Evolutionary conservation across 371 early-diverging fungal species (phyloP).

Genomic region (Thermomucor indicae-seudaticae): DNA sequence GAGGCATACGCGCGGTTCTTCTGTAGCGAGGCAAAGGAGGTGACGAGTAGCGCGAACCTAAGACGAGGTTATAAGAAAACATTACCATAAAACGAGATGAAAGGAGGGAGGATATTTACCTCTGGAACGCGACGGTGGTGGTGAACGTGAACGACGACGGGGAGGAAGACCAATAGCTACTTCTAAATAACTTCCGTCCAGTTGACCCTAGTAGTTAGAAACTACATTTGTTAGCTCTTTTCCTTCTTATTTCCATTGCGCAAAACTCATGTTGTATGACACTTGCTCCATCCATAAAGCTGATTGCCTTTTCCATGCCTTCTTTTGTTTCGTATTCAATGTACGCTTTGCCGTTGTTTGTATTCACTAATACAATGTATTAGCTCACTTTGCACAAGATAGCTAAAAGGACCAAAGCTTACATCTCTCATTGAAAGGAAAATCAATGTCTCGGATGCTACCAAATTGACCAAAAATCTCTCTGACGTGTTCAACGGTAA

Average conservation of each 20-base stretch:
- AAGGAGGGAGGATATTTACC: constrained; percentile 9
- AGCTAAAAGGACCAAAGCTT: constrained; percentile 6
- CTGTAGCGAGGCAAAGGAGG: constrained; percentile 18
- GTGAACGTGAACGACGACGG: constrained; percentile 25
- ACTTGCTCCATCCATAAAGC: constrained; percentile 51
- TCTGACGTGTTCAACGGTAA: constrained; percentile 37
- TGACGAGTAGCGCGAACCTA: constrained; percentile 16
- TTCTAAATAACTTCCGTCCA: constrained; percentile 45
- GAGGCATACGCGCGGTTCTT: constrained; percentile 17
- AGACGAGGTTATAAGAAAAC: no score
- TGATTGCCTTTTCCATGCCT: constrained; percentile 50
- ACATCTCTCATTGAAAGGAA: constrained; percentile 42
- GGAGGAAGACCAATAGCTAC: constrained; percentile 28
- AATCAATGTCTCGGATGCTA: constrained; percentile 25
- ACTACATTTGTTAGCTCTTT: not conserved
- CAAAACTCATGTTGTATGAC: not conserved
- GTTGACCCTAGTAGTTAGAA: constrained; percentile 37
- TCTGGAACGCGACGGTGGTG: constrained; percentile 23
- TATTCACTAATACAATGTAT: constrained; percentile 29
- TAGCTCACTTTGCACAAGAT: not conserved
- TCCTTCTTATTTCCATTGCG: not conserved
- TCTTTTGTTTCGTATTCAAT: constrained; percentile 54
- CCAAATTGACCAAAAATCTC: constrained; percentile 48
- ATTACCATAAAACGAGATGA: not conserved
- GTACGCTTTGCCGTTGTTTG: constrained; percentile 52